These are phyloP conservation scores for Ascochyta pisi DNA, from an alignment of 2,329 filamentous ascomycete genomes.

Conservation along the genomic window DNA sequence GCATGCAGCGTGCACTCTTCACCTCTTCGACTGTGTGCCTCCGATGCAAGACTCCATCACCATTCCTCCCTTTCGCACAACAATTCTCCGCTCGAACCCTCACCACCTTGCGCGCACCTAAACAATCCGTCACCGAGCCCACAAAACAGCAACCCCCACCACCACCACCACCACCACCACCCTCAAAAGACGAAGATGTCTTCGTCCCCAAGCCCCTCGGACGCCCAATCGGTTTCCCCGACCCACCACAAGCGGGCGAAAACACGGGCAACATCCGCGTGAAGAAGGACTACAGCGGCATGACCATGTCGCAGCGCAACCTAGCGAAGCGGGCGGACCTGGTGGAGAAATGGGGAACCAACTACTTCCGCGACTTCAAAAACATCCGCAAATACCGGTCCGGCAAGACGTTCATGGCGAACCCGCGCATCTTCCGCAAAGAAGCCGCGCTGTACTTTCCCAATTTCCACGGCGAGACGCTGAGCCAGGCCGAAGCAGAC, in stretches of 20 bases:
- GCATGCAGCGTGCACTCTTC: conserved; percentile 23
- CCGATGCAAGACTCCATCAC: conserved; percentile 23
- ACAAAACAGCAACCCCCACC: conserved; percentile 12
- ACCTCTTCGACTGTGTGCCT: conserved; percentile 24
- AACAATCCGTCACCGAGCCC: conserved; percentile 19
- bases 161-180: conserved; percentile 16
- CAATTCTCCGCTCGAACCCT: conserved; percentile 29
- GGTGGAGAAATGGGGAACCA: conserved; percentile 77
- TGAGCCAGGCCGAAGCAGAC: conserved; percentile 62
- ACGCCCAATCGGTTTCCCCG: conserved; percentile 81
- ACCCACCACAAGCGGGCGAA: conserved; percentile 77
- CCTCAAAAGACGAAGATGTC: conserved; percentile 35
- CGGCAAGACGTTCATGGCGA: conserved; percentile 91
- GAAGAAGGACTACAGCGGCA: conserved; percentile 42
- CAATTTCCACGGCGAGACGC: conserved; percentile 82
- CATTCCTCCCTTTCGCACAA: conserved; percentile 18
- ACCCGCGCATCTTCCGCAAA: conserved; percentile 80
- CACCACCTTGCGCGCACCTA: conserved; percentile 32
- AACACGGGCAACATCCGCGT: conserved; percentile 76
- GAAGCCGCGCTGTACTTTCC: conserved; percentile 91
- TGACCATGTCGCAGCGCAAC: conserved; percentile 58
- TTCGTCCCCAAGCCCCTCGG: conserved; percentile 62
- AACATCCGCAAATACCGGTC: conserved; percentile 77
- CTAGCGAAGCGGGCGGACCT: conserved; percentile 76
- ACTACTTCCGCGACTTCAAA: conserved; percentile 95